Base-by-base conservation (phyloP, 768 basidiomycete genomes). In the Megacollybia marginata region DNA sequence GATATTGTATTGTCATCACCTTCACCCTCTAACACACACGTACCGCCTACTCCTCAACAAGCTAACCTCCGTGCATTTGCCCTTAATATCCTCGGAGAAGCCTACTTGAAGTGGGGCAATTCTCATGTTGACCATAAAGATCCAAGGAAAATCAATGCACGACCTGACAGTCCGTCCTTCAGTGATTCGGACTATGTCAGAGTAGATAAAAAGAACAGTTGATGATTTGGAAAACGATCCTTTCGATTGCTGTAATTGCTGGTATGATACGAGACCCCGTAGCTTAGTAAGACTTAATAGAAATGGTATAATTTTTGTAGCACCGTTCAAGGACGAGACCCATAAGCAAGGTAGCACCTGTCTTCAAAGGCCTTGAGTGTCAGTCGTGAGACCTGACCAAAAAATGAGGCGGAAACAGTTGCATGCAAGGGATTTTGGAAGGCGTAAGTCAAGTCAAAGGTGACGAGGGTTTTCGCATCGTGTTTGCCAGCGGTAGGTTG, bases 281-380 rank as follows among this genome's bases (percentile, higher is more conserved):
- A 28, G 6, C 23, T 28, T 28, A 28, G 23, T 28, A 28, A 28
- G 6, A 28, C 23, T 28, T 28, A 28, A 28, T 28, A 34, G 23
- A 11, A 16, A n/a, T 33, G 16, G 20, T 50, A 47, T 44, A 18
- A 28, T 34, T 42, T 11, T 33, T 16, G 7, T 33, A 16, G 19
- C 38, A 20, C 49, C 59, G 48, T 65, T 50, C 50, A 36, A 5
- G 54, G 54, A 23, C 71, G 65, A 16, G 61, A 62, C 5, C 89
- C 87, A 58, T 92, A 93, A 5, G 95, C 70, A 46, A 75, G 69
- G 49, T 73, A 42, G 64, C 92, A 95, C 23, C 93, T 78, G 54
- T 85, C 75, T 68, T 97, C 93, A 57, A 99, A 99, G 1, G 94
- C 93, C 48, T 84, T 70, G 19, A 97, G 84, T 92, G 96, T 97